Evolutionary conservation across 2,329 filamentous ascomycete genomes (phyloP), one percentile per base, ranked within the genome.

Genomic region (Aspergillus brasiliensis): DNA sequence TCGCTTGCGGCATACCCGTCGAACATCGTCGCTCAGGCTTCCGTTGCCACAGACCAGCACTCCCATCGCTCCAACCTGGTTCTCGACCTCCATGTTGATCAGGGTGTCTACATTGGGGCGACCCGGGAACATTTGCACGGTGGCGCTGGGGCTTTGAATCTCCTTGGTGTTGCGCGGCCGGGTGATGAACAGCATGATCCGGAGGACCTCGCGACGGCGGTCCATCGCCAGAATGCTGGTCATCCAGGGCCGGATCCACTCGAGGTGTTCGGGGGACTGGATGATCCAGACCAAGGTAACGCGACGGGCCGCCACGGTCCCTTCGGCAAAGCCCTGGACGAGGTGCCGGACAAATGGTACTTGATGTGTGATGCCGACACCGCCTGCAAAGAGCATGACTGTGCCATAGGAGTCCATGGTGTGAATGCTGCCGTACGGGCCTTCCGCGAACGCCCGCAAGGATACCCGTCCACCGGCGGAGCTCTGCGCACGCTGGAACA

Each of bases 301-400:
- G 42, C 89, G 87, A 54, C 92, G 88, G 3, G 91, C 92, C 4
- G 94, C 92, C 38, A 92, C 87, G 1, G 88, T 92, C 60, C 87
- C 86, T 0, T 86, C 81, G 56, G 86, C 86, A 75, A 85, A 89
- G 3, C 89, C 89, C 56, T 87, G 79, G 60, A 94, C 84, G 4
- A 94, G 81, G 54, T 95, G 89, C 57, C 88, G 88, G 8, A 97
- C 84, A 75, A 96, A 96, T 34, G 92, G 91, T 28, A 98, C 86
- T 74, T 96, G 92, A 75, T 98, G 94, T 1, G 94, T 97, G 77
- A 99, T 98, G 63, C 95, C 95, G 5, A 95, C 92, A 59, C 94
- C 91, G 58, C 92, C 93, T 11, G 94, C 93, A 72, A 97, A 92
- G 58, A 99, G 88, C 64, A 99, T 86, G 47, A 89, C 88, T 46